Evolutionary conservation across 139 green algal genomes (phyloP), one percentile per base, ranked within the genome.

Genomic region (Eudorina sp.): DNA sequence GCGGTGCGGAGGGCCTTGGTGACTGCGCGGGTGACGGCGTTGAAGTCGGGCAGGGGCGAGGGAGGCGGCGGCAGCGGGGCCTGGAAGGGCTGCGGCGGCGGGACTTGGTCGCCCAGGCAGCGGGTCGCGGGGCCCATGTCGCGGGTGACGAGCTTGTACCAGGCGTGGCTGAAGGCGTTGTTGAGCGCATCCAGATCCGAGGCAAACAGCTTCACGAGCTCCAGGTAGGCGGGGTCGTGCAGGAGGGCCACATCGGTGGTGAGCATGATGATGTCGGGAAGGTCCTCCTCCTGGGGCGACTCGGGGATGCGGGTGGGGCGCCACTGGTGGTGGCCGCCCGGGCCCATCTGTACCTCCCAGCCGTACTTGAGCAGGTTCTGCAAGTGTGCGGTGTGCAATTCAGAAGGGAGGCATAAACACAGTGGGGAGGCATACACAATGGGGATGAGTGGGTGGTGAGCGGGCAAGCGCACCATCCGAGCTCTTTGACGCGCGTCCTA

Each of bases 261-360:
- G 16, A 94, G 73, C 91, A 92, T 94, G 48, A 90, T 88, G 83
- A 92, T 89, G n/a, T 73, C 29, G 25, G 90, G 82, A 19, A 78
- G 68, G 29, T 31, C 38, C 53, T 68, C 38, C 4, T 36, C 14
- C 29, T 40, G 7, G n/a, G n/a, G n/a, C n/a, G n/a, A n/a, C n/a
- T n/a, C n/a, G n/a, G n/a, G n/a, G 29, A 41, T 43, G 21, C 75
- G 40, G 55, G 4, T n/a, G 38, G 79, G 58, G 19, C 58, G 55
- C 78, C 66, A 90, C 68, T 88, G 78, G 53, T 69, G 62, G 31
- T 60, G 40, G 38, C 82, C 84, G 34, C 84, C 91, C 5, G 91
- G 88, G 45, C 91, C 79, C 31, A 84, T 79, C 53, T 76, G 38
- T 4, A 80, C 16, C 51, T 90, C 79, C 86, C 84, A 94, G 21